phyloP scores from a whole-genome alignment of 2,329 filamentous ascomycete genomes.

The Aspergillus thermomutatus region DNA sequence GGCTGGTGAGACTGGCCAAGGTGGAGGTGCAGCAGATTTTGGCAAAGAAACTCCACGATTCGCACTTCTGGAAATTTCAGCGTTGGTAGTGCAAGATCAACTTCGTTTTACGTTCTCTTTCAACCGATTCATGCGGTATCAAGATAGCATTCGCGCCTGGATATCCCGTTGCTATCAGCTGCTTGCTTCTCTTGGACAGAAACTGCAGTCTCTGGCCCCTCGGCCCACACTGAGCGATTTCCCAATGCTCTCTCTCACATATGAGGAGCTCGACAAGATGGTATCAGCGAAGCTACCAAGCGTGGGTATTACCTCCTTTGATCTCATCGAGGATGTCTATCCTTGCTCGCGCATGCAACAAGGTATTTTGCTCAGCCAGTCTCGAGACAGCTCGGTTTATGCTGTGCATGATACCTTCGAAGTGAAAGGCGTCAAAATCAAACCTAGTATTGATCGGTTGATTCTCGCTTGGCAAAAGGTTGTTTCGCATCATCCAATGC shows the following conservation, averaged over 20 bases:
- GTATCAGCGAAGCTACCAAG: constrained; percentile 34
- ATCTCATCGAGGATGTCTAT: constrained; percentile 43
- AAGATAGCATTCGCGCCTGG: constrained; percentile 44
- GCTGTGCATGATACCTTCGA: constrained; percentile 39
- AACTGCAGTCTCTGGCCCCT: constrained; percentile 22
- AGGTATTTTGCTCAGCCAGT: constrained; percentile 33
- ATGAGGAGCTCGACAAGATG: constrained; percentile 40
- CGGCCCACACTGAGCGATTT: constrained; percentile 43
- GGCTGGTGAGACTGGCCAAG: constrained; percentile 45
- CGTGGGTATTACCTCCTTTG: constrained; percentile 30
- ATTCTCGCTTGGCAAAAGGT: constrained; percentile 31
- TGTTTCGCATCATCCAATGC: constrained; percentile 31
- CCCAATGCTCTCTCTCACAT: constrained; percentile 44
- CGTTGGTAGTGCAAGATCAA: constrained; percentile 45
- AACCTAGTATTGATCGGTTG: constrained; percentile 26
- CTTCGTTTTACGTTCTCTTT: constrained; percentile 52
- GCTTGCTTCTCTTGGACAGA: constrained; percentile 28
- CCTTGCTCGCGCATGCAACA: constrained; percentile 40
- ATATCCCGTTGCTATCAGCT: constrained; percentile 36
- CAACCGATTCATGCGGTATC: constrained; percentile 48
- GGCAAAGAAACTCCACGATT: constrained; percentile 45
- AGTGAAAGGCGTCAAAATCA: constrained; percentile 16
- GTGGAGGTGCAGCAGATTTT: constrained; percentile 46
- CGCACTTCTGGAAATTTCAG: constrained; percentile 52
- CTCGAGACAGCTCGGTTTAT: constrained; percentile 33